These are phyloP conservation scores for Dysphania ambrosioides DNA, from an alignment of 148 eudicot genomes.

Conservation along the genomic window DNA sequence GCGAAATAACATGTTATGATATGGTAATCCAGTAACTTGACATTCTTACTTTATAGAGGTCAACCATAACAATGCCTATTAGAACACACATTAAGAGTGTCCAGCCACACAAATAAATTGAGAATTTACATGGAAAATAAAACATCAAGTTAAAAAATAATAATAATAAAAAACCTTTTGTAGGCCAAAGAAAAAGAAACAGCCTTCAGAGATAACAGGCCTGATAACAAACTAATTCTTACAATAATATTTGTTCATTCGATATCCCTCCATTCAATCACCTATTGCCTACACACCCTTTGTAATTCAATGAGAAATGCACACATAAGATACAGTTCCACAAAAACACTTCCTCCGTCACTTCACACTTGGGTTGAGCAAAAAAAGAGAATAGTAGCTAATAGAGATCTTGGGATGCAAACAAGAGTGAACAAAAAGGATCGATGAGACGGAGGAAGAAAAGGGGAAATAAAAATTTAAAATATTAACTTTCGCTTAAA, in stretches of 20 bases:
- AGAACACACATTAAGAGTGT: too few relatives aligned
- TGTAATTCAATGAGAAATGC: neutral
- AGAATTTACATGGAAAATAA: too few relatives aligned
- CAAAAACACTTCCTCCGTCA: neutral
- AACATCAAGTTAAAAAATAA: too few relatives aligned
- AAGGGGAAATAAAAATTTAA: neutral
- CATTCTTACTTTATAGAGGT: too few relatives aligned
- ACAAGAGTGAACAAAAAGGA: too few relatives aligned
- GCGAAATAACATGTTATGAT: too few relatives aligned
- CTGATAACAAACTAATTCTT: neutral
- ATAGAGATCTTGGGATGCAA: neutral
- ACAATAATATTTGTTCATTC: neutral
- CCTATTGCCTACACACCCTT: neutral
- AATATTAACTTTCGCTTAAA: too few relatives aligned
- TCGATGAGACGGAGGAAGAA: neutral
- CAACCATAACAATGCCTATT: too few relatives aligned
- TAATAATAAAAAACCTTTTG: too few relatives aligned
- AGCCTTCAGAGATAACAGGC: neutral
- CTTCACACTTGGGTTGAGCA: neutral
- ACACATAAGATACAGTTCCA: neutral
- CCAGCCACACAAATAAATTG: too few relatives aligned
- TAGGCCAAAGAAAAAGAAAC: neutral
- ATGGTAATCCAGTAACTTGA: too few relatives aligned
- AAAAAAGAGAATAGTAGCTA: neutral
- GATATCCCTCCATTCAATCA: neutral